Evolutionary conservation across 73 alveolate genomes (phyloP).

Genomic region (Tetrahymena thermophila): DNA sequence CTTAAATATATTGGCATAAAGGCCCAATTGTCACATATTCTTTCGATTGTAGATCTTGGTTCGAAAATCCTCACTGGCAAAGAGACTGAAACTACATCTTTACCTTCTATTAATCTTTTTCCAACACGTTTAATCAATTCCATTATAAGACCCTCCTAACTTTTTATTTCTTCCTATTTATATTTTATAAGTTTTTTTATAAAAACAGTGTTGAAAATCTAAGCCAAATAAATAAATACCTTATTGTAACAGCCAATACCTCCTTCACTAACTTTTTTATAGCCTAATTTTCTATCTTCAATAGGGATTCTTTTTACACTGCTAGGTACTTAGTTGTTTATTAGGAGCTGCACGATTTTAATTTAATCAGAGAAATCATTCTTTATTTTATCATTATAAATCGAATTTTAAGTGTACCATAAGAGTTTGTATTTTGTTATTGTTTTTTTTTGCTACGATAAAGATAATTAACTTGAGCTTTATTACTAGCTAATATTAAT

Average conservation of each 20-base stretch:
- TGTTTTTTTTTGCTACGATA: not conserved
- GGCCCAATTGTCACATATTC: constrained; percentile 71
- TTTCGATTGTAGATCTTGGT: constrained; percentile 70
- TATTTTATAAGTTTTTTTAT: not conserved
- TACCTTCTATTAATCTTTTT: constrained; percentile 33
- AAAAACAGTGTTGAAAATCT: not conserved
- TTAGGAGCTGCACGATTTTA: not conserved
- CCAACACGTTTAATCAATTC: constrained; percentile 39
- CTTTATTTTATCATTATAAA: not conserved
- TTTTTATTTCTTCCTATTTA: constrained; percentile 21
- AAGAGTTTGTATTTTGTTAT: not conserved
- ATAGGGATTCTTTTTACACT: not conserved
- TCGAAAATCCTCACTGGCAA: constrained; percentile 80
- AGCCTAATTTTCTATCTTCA: constrained; percentile 37
- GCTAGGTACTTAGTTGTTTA: not conserved
- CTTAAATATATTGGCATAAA: constrained; percentile 64
- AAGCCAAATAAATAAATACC: not conserved
- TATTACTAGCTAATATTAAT: not conserved
- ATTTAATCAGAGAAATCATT: not conserved
- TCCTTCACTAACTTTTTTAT: constrained; percentile 41
- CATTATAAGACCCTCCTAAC: constrained; percentile 26
- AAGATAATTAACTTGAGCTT: not conserved
- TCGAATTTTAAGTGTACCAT: not conserved
- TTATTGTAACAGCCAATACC: constrained; percentile 40
- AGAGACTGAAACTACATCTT: constrained; percentile 54